Conservation (phyloP, 805 yeast genomes). For the Cephaloascus fragrans region DNA sequence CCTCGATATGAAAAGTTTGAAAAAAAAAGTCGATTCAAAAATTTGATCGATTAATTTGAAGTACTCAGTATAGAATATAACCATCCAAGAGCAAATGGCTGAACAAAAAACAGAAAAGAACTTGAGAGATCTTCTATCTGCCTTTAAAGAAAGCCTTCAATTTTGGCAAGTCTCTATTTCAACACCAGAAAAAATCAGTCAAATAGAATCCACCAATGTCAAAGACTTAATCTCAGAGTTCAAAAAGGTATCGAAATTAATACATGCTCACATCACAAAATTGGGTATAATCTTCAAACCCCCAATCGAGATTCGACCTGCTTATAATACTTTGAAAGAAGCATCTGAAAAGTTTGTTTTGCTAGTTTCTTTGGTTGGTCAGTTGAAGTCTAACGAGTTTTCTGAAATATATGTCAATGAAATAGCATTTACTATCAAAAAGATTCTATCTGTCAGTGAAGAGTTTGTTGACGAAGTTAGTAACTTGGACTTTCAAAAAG, state of each 20-base stretch:
- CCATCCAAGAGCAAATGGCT: no score
- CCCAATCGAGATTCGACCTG: slow-evolving; percentile 38
- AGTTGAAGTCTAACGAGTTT: slow-evolving; percentile 26
- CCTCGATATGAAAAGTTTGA: no score
- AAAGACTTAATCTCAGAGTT: slow-evolving; percentile 46
- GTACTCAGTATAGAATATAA: no score
- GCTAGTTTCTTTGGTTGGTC: slow-evolving; percentile 33
- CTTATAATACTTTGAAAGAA: slow-evolving; percentile 37
- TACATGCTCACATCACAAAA: slow-evolving; percentile 72
- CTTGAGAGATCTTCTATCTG: neutral
- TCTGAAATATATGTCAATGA: slow-evolving; percentile 17
- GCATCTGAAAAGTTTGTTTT: slow-evolving; percentile 33
- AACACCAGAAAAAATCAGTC: slow-evolving; percentile 4
- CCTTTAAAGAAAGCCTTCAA: neutral
- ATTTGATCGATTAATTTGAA: no score
- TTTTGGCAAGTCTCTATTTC: neutral
- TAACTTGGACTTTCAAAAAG: slow-evolving; percentile 7
- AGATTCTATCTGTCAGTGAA: slow-evolving; percentile 7
- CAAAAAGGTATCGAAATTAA: slow-evolving; percentile 44
- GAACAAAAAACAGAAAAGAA: neutral
- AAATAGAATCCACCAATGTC: slow-evolving; percentile 20
- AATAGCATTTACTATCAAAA: slow-evolving; percentile 13
- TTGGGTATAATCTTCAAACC: slow-evolving; percentile 63
- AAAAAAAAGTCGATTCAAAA: no score
- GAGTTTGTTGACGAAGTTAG: slow-evolving; percentile 7